Percentiles rank a stretch among this genome's conserved stretches.
Evolutionary conservation across 768 basidiomycete genomes (phyloP).

Genomic region (Tulasnella sp.): DNA sequence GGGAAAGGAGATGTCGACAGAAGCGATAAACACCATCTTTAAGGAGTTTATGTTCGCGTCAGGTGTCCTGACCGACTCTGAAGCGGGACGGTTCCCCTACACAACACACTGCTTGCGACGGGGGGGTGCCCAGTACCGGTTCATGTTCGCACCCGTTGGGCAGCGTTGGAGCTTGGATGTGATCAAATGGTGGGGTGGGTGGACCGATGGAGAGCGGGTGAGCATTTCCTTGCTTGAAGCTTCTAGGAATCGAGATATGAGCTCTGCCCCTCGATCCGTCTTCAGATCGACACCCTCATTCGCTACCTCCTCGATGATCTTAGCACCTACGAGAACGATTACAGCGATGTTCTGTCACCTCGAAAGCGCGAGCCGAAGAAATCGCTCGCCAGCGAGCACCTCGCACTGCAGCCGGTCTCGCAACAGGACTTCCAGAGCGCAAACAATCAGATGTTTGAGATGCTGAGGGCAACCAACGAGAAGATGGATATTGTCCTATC

Average conservation of each 20-base stretch:
- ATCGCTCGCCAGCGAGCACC: neutral
- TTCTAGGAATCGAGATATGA: constrained; percentile 20
- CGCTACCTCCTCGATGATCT: constrained; percentile 39
- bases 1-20: no score
- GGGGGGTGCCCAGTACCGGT: constrained; percentile 43
- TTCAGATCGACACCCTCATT: constrained; percentile 36
- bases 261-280: neutral
- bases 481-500: no score
- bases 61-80: no score
- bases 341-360: constrained; percentile 21
- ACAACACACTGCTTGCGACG: constrained; percentile 41
- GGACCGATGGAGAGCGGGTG: constrained; percentile 37
- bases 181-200: constrained; percentile 45
- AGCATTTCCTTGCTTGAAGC: constrained; percentile 38
- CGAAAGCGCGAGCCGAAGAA: neutral
- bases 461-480: no score
- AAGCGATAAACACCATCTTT: no score
- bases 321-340: constrained; percentile 35
- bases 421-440: no score
- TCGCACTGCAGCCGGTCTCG: neutral
- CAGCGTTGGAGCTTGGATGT: constrained; percentile 41
- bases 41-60: no score
- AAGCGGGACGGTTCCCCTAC: constrained; percentile 20
- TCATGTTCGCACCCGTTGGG: constrained; percentile 42
- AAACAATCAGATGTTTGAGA: no score